Conservation (phyloP, 768 basidiomycete species). For the Auriscalpium orientale region DNA sequence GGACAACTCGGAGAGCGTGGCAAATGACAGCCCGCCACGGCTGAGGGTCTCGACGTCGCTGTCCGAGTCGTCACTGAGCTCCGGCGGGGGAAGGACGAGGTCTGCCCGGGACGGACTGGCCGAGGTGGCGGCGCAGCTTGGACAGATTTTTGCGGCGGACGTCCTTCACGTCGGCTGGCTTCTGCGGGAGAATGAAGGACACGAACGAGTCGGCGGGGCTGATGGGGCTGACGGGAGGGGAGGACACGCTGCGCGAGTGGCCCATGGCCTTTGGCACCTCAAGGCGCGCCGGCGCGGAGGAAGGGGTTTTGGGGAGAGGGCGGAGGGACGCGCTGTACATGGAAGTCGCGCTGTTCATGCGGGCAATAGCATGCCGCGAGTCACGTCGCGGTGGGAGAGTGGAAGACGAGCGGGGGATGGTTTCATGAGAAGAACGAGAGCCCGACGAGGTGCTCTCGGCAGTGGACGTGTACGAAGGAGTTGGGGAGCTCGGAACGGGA, state of each 20-base stretch:
- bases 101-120: constrained; percentile 24
- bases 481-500: not conserved
- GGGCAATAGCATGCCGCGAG: not conserved
- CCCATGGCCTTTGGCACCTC: not conserved
- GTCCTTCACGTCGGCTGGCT: not conserved
- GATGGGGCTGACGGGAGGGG: not conserved
- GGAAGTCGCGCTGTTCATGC: not conserved
- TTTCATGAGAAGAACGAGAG: not conserved
- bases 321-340: not conserved
- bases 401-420: not conserved
- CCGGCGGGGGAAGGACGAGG: constrained; percentile 11
- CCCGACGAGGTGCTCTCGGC: not conserved
- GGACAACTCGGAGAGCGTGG: not conserved
- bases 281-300: not conserved
- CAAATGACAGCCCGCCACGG: not conserved
- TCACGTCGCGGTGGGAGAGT: not conserved
- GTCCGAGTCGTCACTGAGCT: constrained; percentile 7
- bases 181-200: not conserved
- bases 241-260: not conserved
- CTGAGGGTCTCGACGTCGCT: not conserved
- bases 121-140: constrained; percentile 28
- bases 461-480: not conserved
- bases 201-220: not conserved
- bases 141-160: constrained; percentile 5
- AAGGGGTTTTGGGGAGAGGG: not conserved